These are phyloP conservation scores for Teratosphaeria viscida DNA, from an alignment of 2,329 filamentous ascomycete genomes.

Conservation along the genomic window DNA sequence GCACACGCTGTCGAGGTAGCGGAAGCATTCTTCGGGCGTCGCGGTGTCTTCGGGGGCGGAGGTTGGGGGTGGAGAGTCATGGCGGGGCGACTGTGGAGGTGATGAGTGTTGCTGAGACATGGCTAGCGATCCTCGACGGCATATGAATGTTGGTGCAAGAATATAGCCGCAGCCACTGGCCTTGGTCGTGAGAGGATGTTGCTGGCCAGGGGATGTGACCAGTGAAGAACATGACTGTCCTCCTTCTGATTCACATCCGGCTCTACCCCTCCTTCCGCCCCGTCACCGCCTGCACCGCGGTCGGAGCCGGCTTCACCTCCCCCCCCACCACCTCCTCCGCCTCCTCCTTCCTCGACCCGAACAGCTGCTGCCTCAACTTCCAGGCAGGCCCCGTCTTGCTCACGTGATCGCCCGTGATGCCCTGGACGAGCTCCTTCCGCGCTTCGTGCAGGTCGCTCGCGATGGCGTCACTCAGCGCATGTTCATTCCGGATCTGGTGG, in stretches of 20 bases:
- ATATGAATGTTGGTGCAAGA: not conserved
- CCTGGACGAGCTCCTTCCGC: not conserved
- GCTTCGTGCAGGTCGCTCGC: slow-evolving; percentile 17
- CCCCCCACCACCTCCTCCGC: not conserved
- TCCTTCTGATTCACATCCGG: too few relatives aligned
- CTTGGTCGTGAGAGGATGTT: not conserved
- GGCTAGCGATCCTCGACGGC: not conserved
- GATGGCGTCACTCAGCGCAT: slow-evolving; percentile 16
- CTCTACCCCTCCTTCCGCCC: not conserved
- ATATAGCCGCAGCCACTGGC: not conserved
- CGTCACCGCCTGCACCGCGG: not conserved
- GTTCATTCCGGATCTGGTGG: slow-evolving; percentile 9
- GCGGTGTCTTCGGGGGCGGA: not conserved
- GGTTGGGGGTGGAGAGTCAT: not conserved
- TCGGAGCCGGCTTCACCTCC: not conserved
- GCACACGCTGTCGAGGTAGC: not conserved
- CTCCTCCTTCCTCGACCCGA: not conserved
- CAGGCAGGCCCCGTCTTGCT: not conserved
- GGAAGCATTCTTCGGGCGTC: not conserved
- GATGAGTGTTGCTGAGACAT: not conserved
- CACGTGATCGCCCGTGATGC: slow-evolving; percentile 5
- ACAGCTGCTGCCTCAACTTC: slow-evolving; percentile 1
- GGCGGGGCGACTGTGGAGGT: not conserved
- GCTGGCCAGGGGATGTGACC: not conserved
- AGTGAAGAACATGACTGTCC: not conserved